Evolutionary conservation across 2,329 filamentous ascomycete genomes (phyloP), one percentile per base, ranked within the genome.

Genomic region (Calonectria pteridis): DNA sequence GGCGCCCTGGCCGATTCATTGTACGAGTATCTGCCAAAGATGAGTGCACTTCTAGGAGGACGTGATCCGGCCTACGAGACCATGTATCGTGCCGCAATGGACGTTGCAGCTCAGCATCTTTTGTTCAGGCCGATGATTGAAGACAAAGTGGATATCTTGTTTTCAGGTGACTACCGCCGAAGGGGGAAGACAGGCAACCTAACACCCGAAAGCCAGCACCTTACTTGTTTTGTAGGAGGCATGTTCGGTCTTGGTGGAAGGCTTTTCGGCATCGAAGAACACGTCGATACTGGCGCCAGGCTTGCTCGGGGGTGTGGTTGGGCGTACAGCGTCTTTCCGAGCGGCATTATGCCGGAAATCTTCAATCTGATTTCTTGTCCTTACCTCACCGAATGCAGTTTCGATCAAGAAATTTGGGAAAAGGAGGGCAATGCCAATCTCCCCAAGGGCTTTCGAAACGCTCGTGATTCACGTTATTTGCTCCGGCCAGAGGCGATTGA

Each of bases 41-140:
- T 91, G 85, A 89, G 91, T 77, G 86, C 93, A 53, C 84, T 96
- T 3, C 87, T 95, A 0, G 93, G 92, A 11, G 94, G 94, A 0
- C 84, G 88, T 6, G 87, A 90, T 43, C 76, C 88, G 2, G 83
- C 91, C 49, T 95, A 95, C 82, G 88, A 90, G 70, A 86, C 84
- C 4, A 90, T 96, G 86, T 95, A 95, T 80, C 88, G 91, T 68
- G 84, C 83, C 2, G 89, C 92, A 3, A 91, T 94, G 77, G 89
- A 91, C n/a, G 87, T 90, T 0, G 90, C 90, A 1, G 89, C 89
- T 23, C 84, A 91, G 69, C 85, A 94, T 74, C 84, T 96, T 1
- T 88, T 96, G 64, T 95, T 93, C 84, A 89, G 92, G 2, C 94
- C 94, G 0, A 92, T 94, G 88, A 87, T 91, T 1, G 90, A 90